Conservation (phyloP, 1,284 basidiomycete species). For the Malassezia yamatoensis region DNA sequence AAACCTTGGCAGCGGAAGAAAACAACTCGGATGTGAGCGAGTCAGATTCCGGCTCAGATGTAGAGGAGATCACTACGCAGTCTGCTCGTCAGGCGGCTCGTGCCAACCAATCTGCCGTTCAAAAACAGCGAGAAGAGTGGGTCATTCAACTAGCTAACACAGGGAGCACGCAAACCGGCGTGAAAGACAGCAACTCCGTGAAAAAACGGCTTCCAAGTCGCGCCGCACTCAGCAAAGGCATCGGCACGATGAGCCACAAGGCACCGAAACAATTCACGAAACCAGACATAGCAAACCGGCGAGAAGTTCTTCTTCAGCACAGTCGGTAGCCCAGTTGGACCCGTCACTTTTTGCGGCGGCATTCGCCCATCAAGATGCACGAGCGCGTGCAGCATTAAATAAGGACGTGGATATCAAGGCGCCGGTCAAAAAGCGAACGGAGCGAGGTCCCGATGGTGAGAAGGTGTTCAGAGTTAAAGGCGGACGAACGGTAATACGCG, state of each 20-base stretch:
- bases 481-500: conserved; percentile 18
- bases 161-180: conserved; percentile 5
- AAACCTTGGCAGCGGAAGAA: neutral
- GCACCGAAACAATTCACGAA: neutral
- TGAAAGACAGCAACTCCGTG: neutral
- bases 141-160: neutral
- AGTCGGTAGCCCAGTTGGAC: conserved; percentile 14
- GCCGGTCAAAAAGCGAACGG: conserved; percentile 12
- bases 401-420: conserved; percentile 1
- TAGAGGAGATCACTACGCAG: conserved; percentile 13
- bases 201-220: neutral
- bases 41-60: conserved; percentile 3
- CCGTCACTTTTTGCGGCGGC: conserved; percentile 34
- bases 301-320: neutral
- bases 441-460: conserved; percentile 30
- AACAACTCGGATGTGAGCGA: neutral
- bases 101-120: neutral
- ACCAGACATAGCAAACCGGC: neutral
- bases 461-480: conserved; percentile 27
- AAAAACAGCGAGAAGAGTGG: conserved; percentile 1
- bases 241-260: neutral
- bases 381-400: conserved; percentile 19
- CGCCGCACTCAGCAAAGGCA: conserved; percentile 6
- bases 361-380: conserved; percentile 22
- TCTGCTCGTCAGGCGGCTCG: conserved; percentile 5